phyloP scores from a whole-genome alignment of 2,329 filamentous ascomycete genomes.

The Pseudopyrenochaeta lycopersici region DNA sequence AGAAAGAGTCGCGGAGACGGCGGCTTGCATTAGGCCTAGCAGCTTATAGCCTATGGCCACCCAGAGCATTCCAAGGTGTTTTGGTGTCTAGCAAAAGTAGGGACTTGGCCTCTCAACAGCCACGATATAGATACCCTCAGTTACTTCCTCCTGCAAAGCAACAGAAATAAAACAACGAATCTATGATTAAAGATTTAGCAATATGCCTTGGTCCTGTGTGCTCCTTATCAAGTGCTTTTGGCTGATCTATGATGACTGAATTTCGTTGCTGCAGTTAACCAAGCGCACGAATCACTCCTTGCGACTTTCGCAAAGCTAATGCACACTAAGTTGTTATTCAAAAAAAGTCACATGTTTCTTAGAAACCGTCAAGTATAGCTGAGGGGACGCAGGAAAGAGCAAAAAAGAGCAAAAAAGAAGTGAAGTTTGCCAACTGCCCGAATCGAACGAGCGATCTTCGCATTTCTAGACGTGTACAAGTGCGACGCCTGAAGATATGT shows the following conservation, averaged over 20 bases:
- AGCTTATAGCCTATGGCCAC: neutral
- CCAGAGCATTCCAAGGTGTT: constrained; percentile 1
- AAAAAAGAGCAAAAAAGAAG: neutral
- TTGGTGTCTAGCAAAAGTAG: constrained; percentile 7
- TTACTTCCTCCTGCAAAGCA: neutral
- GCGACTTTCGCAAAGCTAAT: too few species aligned
- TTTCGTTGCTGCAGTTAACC: too few species aligned
- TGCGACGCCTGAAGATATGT: constrained; percentile 13
- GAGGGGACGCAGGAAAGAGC: too few species aligned
- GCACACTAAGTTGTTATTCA: too few species aligned
- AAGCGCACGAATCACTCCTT: too few species aligned
- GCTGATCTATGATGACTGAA: neutral
- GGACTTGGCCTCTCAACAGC: constrained; percentile 31
- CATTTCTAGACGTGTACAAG: constrained; percentile 17
- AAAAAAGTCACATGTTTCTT: too few species aligned
- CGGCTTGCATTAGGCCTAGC: neutral
- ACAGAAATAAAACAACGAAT: neutral
- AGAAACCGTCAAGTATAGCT: too few species aligned
- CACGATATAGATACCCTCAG: constrained; percentile 25
- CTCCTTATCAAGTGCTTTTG: neutral
- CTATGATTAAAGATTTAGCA: neutral
- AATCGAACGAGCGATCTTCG: constrained; percentile 22
- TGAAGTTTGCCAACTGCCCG: constrained; percentile 8
- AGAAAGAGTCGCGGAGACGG: constrained; percentile 10
- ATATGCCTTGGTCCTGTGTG: neutral